Conservation (phyloP, 2,329 filamentous ascomycete genomes). For the Alternaria dauci region DNA sequence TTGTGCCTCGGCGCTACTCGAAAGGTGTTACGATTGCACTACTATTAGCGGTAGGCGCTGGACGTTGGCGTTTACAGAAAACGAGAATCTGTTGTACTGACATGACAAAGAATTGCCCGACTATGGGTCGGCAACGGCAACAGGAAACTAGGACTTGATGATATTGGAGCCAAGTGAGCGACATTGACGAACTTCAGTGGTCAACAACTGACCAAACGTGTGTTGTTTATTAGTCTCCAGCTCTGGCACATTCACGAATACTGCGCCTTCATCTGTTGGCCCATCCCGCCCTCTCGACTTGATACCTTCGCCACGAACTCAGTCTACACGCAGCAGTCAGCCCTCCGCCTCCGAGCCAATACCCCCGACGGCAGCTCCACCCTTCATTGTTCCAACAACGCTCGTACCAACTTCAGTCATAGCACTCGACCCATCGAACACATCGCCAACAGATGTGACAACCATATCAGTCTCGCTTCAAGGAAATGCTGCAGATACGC, state of each 20-base stretch:
- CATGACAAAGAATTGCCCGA: constrained; percentile 24
- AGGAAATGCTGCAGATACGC: constrained; percentile 9
- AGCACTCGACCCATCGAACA: constrained; percentile 13
- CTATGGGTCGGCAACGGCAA: constrained; percentile 11
- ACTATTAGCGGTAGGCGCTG: constrained; percentile 33
- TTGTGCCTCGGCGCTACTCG: constrained; percentile 34
- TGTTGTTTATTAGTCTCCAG: constrained; percentile 4
- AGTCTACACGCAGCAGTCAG: constrained; percentile 6
- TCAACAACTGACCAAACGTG: neutral
- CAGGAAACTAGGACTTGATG: constrained; percentile 21
- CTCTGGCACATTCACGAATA: constrained; percentile 12
- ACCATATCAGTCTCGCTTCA: constrained; percentile 2
- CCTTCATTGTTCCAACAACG: constrained; percentile 9
- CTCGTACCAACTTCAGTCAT: constrained; percentile 9
- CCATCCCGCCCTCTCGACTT: constrained; percentile 4
- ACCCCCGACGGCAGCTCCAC: constrained; percentile 12
- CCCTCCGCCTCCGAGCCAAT: constrained; percentile 5
- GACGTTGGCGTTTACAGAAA: constrained; percentile 8
- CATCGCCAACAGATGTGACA: constrained; percentile 8
- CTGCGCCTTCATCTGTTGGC: constrained; percentile 7
- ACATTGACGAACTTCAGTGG: no score
- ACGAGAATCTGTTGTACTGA: constrained; percentile 22
- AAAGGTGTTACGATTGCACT: constrained; percentile 24
- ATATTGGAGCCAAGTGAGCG: constrained; percentile 31
- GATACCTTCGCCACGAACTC: constrained; percentile 19